Evolutionary conservation across 441 rosid genomes (phyloP).

Genomic region (Biscutella laevigata): DNA sequence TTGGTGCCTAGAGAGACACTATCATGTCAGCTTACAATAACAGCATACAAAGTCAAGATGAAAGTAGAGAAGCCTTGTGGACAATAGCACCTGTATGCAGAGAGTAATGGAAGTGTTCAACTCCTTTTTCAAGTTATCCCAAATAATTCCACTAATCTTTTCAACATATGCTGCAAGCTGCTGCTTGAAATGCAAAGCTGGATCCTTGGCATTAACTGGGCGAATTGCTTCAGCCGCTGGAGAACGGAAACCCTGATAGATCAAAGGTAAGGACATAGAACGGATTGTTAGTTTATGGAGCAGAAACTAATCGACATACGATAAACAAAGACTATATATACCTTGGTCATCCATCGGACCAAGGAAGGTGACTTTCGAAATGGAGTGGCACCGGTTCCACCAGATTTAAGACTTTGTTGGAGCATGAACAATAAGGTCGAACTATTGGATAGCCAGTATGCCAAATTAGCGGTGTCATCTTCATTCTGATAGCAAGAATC

Average conservation of each 20-base stretch:
- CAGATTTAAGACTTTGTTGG: constrained; percentile 64
- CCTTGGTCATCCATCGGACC: constrained; percentile 80
- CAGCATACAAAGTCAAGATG: neutral
- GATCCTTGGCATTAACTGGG: constrained; percentile 82
- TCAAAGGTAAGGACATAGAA: neutral
- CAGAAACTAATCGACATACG: neutral
- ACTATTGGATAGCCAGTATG: constrained; percentile 83
- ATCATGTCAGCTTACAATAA: constrained; percentile 9
- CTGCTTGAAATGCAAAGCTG: constrained; percentile 86
- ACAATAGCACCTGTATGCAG: constrained; percentile 63
- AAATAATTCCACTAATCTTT: constrained; percentile 78
- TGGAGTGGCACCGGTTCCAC: constrained; percentile 45
- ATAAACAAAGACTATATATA: constrained; percentile 22
- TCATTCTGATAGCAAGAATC: constrained; percentile 38
- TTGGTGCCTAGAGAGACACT: constrained; percentile 55
- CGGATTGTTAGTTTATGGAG: neutral
- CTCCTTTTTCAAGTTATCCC: constrained; percentile 84
- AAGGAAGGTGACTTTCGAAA: constrained; percentile 57
- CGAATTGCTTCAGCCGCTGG: constrained; percentile 40
- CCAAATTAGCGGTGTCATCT: constrained; percentile 60
- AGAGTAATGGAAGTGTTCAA: constrained; percentile 50
- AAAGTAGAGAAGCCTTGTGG: constrained; percentile 12
- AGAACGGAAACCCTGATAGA: constrained; percentile 71
- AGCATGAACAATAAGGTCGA: constrained; percentile 76
- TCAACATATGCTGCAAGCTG: constrained; percentile 88